Evolutionary conservation across 2,329 filamentous ascomycete genomes (phyloP), one percentile per base, ranked within the genome.

Genomic region (Penicillium decumbens): DNA sequence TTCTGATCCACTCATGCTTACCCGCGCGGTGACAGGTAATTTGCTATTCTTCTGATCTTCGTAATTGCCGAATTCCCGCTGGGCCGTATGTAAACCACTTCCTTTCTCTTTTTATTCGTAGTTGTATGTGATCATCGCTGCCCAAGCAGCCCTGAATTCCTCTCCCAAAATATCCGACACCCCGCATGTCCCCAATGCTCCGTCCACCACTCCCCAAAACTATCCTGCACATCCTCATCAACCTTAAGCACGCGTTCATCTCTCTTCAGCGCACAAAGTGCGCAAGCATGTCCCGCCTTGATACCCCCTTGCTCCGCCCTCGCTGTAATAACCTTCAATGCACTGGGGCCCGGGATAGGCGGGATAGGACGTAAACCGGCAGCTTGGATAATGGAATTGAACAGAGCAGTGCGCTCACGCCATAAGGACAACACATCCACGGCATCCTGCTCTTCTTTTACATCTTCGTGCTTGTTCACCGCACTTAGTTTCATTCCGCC

Each of bases 171-270:
- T 54, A 87, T 85, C 66, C 82, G 82, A 71, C 92, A 97, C 18
- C 82, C 80, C 54, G 81, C 75, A 70, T 91, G 87, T 0, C 86
- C 89, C 86, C 89, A 91, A 67, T 92, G 85, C 40, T 96, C 90
- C 37, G 87, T 77, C 92, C 92, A 97, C 89, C 90, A 97, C 73
- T 97, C 92, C 10, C 89, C 90, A 75, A 96, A 96, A 67, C 87
- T 90, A 68, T 97, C 92, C 61, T 92, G 84, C 7, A 95, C 82
- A 45, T 47, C 50, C 35, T 84, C 75, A 63, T 95, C 90, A 29
- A 93, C 80, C 63, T 84, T 89, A 18, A 74, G 69, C 9, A 96
- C 77, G 43, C 92, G 80, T 72, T 97, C 92, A 35, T 95, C 89
- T 56, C 92, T 78, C 72, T 88, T 93, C 56, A 97, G 71, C 0